phyloP scores from a whole-genome alignment of 495 filamentous ascomycete genomes.

The Aspergillus bertholletiae region DNA sequence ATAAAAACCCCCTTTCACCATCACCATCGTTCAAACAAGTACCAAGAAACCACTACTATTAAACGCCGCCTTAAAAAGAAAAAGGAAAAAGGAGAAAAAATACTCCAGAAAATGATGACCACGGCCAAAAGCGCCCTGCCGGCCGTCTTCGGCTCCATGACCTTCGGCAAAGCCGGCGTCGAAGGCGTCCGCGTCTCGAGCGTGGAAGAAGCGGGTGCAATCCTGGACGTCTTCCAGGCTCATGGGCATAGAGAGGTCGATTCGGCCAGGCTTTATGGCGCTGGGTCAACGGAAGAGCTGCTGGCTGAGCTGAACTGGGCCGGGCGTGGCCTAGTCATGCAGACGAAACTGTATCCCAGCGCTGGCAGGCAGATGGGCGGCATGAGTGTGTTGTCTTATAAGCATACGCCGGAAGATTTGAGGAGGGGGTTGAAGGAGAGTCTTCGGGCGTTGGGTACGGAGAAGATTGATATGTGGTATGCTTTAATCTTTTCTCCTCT shows the following conservation, averaged over 20 bases:
- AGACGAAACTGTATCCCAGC: slow-evolving; percentile 46
- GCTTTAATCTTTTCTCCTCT: too few species aligned
- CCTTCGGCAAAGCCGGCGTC: background rate
- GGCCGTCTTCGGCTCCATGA: background rate
- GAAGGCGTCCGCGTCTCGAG: background rate
- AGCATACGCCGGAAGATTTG: slow-evolving; percentile 30
- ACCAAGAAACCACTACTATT: too few species aligned
- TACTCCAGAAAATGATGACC: too few species aligned
- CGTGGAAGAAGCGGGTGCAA: slow-evolving; percentile 17
- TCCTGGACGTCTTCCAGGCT: slow-evolving; percentile 44
- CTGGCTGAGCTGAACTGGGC: slow-evolving; percentile 44
- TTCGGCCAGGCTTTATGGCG: slow-evolving; percentile 29
- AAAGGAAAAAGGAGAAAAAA: too few species aligned
- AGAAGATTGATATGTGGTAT: slow-evolving; percentile 43
- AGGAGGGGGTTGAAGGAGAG: slow-evolving; percentile 27
- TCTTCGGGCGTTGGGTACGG: slow-evolving; percentile 39
- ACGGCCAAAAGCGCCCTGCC: background rate
- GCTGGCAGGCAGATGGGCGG: slow-evolving; percentile 1
- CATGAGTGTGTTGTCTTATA: slow-evolving; percentile 5
- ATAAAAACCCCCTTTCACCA: too few species aligned
- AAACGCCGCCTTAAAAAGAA: too few species aligned
- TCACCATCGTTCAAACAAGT: too few species aligned
- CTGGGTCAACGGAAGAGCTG: slow-evolving; percentile 44
- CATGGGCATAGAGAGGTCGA: background rate
- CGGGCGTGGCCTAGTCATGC: slow-evolving; percentile 37